phyloP scores from a whole-genome alignment of 371 early-diverging fungal genomes.

The Coemansia sp. region DNA sequence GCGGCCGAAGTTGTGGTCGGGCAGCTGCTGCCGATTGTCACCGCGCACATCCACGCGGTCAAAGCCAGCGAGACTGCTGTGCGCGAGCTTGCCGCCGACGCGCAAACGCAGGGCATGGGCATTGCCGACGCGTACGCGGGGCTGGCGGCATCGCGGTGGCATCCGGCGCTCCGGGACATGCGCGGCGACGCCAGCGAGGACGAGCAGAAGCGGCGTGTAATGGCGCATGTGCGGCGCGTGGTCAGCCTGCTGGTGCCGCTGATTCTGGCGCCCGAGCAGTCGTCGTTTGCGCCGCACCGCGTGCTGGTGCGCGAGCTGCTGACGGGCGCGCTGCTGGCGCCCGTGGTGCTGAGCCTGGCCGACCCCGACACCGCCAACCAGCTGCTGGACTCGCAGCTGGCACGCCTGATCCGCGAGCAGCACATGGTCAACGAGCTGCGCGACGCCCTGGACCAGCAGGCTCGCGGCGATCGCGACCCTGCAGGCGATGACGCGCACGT shows the following conservation, averaged over 20 bases:
- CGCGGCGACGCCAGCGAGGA: slow-evolving; percentile 54
- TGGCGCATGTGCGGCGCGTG: slow-evolving; percentile 66
- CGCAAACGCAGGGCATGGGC: neutral
- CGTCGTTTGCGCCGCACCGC: slow-evolving; percentile 58
- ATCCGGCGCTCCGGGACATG: slow-evolving; percentile 60
- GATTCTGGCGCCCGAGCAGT: slow-evolving; percentile 59
- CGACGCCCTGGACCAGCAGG: slow-evolving; percentile 69
- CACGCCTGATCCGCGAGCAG: slow-evolving; percentile 41
- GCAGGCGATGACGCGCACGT: too few relatives aligned
- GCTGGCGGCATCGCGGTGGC: slow-evolving; percentile 51
- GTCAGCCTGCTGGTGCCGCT: slow-evolving; percentile 65
- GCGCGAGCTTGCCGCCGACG: neutral
- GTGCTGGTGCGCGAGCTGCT: slow-evolving; percentile 76
- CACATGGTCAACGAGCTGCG: slow-evolving; percentile 73
- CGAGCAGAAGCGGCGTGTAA: slow-evolving; percentile 27
- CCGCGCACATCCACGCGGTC: slow-evolving; percentile 64
- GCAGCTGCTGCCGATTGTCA: slow-evolving; percentile 65
- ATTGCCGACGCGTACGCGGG: neutral
- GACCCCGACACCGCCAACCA: slow-evolving; percentile 89
- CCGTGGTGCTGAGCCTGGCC: slow-evolving; percentile 66
- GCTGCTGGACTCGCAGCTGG: slow-evolving; percentile 58
- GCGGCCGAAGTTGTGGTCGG: slow-evolving; percentile 59
- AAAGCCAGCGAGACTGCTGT: neutral
- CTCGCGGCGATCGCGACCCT: slow-evolving; percentile 18
- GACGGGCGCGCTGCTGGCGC: slow-evolving; percentile 67